phyloP scores from a whole-genome alignment of 208 protist species.

The Leishmania martiniquensis region DNA sequence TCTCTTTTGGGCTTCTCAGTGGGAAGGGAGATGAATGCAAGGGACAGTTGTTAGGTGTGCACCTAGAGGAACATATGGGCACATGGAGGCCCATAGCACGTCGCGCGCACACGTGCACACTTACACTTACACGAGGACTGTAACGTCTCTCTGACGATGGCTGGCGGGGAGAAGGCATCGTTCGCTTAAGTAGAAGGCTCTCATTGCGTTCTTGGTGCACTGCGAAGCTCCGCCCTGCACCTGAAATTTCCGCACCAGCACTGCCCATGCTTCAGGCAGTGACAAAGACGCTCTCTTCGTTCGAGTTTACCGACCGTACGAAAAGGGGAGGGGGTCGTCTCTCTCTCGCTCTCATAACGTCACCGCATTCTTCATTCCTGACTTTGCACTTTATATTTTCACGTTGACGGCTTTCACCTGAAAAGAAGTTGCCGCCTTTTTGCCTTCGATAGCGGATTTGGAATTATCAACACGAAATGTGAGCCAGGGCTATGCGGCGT shows the following conservation, averaged over 20 bases:
- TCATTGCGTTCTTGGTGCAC: neutral
- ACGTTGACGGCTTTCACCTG: neutral
- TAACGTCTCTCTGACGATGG: neutral
- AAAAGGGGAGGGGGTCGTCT: neutral
- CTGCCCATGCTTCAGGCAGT: neutral
- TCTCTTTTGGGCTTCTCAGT: neutral
- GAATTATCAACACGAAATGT: neutral
- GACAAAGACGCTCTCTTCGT: neutral
- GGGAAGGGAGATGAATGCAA: neutral
- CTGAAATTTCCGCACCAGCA: too few species aligned
- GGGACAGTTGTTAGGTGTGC: too few species aligned
- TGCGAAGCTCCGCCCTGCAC: neutral
- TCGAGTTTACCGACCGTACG: neutral
- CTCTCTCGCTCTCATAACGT: neutral
- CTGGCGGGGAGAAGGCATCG: neutral
- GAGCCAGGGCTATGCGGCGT: conserved; percentile 6
- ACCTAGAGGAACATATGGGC: too few species aligned
- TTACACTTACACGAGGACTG: neutral
- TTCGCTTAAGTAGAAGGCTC: neutral
- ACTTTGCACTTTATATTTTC: neutral
- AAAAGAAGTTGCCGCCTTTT: too few species aligned
- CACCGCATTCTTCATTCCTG: neutral
- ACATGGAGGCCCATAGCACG: too few species aligned
- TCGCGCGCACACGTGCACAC: too few species aligned
- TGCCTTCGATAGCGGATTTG: too few species aligned